Evolutionary conservation across 768 basidiomycete species (phyloP).

Genomic region (Leucosporidium scottii): DNA sequence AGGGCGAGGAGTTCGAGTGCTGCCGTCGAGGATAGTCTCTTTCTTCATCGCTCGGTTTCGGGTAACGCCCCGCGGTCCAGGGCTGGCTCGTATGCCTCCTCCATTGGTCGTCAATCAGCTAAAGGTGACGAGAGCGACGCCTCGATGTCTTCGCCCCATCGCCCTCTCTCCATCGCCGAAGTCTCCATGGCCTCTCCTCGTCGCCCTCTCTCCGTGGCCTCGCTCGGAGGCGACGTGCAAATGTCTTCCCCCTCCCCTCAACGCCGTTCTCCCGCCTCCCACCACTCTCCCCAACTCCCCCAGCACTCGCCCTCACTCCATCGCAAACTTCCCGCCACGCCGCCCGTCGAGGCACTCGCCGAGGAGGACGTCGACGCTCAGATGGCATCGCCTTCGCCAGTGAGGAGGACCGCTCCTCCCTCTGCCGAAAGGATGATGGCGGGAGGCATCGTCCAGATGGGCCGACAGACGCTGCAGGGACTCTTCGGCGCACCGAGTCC

Average conservation of each 20-base stretch:
- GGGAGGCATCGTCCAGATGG: neutral
- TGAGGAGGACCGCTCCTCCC: neutral
- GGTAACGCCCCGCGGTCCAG: too few species aligned
- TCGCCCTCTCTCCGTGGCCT: neutral
- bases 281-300: neutral
- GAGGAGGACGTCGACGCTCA: slow-evolving; percentile 3
- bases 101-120: too few species aligned
- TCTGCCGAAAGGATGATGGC: neutral
- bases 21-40: neutral
- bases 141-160: neutral
- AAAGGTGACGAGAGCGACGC: neutral
- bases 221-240: neutral
- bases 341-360: neutral
- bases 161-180: too few species aligned
- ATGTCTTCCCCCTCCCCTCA: slow-evolving; percentile 13
- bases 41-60: neutral
- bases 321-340: too few species aligned
- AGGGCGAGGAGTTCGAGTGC: neutral
- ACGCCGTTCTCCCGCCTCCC: neutral
- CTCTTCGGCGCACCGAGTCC: too few species aligned
- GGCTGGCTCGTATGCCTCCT: too few species aligned
- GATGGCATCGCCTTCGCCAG: slow-evolving; percentile 6
- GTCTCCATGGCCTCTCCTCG: neutral
- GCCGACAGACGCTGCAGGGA: neutral
- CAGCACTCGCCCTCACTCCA: too few species aligned